Evolutionary conservation across 129 eudicot species (phyloP).

Genomic region (Glebionis coronaria): DNA sequence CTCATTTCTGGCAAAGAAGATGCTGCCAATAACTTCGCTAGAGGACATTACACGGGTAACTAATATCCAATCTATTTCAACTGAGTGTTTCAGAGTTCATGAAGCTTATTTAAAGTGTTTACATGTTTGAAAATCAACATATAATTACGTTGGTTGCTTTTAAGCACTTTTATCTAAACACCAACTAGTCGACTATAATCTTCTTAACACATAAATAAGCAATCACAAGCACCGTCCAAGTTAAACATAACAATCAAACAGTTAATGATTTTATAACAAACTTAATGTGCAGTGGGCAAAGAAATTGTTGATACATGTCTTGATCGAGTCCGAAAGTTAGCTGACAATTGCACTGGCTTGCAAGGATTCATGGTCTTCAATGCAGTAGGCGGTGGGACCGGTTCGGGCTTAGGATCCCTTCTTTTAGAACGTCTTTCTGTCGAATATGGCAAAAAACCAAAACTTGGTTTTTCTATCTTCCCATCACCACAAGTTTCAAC

Average conservation of each 20-base stretch:
- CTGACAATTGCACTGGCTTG: slow-evolving; percentile 41
- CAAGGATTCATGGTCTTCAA: slow-evolving; percentile 39
- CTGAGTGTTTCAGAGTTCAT: too few species aligned
- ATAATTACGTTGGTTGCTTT: too few species aligned
- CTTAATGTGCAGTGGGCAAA: slow-evolving; percentile 31
- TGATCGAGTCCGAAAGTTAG: slow-evolving; percentile 36
- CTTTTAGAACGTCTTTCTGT: slow-evolving; percentile 39
- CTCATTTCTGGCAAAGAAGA: slow-evolving; percentile 35
- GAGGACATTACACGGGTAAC: slow-evolving; percentile 33
- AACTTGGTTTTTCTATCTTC: slow-evolving; percentile 39
- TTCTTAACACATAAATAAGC: too few species aligned
- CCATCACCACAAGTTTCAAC: slow-evolving; percentile 43
- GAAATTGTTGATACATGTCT: slow-evolving; percentile 40
- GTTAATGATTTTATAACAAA: not conserved
- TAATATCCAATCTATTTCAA: not conserved
- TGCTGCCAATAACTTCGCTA: slow-evolving; percentile 34
- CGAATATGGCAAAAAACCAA: slow-evolving; percentile 40
- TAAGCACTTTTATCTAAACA: too few species aligned
- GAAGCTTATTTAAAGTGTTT: too few species aligned
- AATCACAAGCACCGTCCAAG: too few species aligned
- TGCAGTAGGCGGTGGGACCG: slow-evolving; percentile 47
- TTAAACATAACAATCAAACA: not conserved
- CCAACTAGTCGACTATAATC: too few species aligned
- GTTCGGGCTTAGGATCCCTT: slow-evolving; percentile 39
- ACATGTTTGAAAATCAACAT: too few species aligned